Percentiles rank a stretch among this genome's conserved stretches.
Conservation (phyloP, 139 green algal species). For the Zygnema circumcarinatum region DNA sequence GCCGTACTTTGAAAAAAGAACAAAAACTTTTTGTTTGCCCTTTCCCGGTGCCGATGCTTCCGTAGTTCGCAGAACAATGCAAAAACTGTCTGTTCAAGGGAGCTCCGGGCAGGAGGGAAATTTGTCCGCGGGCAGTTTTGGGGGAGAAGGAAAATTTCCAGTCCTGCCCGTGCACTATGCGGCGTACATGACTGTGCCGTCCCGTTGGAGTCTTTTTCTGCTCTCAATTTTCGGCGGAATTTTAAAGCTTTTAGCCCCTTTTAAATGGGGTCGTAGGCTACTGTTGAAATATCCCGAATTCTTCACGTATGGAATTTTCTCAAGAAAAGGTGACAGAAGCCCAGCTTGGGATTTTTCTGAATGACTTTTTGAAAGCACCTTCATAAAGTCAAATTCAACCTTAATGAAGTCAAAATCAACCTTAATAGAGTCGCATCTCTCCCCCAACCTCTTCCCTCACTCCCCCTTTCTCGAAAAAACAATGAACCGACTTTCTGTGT, state of each 20-base stretch:
- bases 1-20: too few species aligned
- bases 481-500: not conserved
- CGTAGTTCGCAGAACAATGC: slow-evolving; percentile 35
- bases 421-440: too few species aligned
- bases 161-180: slow-evolving; percentile 45
- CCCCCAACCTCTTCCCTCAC: too few species aligned
- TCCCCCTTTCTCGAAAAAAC: not conserved
- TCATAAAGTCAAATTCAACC: too few species aligned
- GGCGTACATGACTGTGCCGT: slow-evolving; percentile 47
- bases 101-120: not conserved
- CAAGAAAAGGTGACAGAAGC: slow-evolving; percentile 47
- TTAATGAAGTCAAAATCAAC: too few species aligned
- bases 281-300: slow-evolving; percentile 36
- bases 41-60: slow-evolving; percentile 57
- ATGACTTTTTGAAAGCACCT: not conserved
- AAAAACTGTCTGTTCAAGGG: not conserved
- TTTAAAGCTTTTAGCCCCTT: not conserved
- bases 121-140: not conserved
- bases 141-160: not conserved
- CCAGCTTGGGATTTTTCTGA: not conserved
- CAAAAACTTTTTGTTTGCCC: slow-evolving; percentile 16
- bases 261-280: slow-evolving; percentile 39
- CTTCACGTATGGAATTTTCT: slow-evolving; percentile 54
- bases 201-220: slow-evolving; percentile 30
- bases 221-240: slow-evolving; percentile 30